phyloP scores from a whole-genome alignment of 306 rosid species.

The Sicyos edulis region DNA sequence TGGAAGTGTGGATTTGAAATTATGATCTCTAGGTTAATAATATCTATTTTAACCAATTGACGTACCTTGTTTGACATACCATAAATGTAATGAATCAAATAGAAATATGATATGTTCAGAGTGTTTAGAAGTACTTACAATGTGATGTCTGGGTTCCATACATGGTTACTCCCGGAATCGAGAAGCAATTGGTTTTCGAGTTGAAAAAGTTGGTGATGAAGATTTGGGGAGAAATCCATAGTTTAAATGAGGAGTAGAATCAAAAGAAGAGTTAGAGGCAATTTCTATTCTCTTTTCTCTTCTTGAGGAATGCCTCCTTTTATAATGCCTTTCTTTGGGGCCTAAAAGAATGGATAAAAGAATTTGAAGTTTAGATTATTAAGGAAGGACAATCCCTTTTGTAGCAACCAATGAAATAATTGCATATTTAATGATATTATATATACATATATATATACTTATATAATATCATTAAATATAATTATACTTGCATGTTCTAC shows the following conservation, averaged over 20 bases:
- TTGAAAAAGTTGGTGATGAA: constrained; percentile 46
- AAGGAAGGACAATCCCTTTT: not conserved
- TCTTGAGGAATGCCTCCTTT: not conserved
- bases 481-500: no score
- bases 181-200: constrained; percentile 42
- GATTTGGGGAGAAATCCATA: constrained; percentile 46
- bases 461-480: no score
- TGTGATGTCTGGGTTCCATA: not conserved
- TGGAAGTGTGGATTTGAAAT: not conserved
- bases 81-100: not conserved
- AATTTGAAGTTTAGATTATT: not conserved
- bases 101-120: not conserved
- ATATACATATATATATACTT: no score
- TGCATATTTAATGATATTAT: not conserved
- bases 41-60: no score
- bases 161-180: not conserved
- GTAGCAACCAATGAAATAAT: not conserved
- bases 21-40: no score
- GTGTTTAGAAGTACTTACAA: not conserved
- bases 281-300: not conserved
- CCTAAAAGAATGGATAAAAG: not conserved
- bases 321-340: constrained; percentile 8
- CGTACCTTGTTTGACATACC: not conserved
- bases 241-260: constrained; percentile 24
- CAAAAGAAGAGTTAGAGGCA: not conserved